Evolutionary conservation across 352 stramenopile genomes (phyloP), one percentile per base, ranked within the genome.

Genomic region (Aphanomyces astaci): DNA sequence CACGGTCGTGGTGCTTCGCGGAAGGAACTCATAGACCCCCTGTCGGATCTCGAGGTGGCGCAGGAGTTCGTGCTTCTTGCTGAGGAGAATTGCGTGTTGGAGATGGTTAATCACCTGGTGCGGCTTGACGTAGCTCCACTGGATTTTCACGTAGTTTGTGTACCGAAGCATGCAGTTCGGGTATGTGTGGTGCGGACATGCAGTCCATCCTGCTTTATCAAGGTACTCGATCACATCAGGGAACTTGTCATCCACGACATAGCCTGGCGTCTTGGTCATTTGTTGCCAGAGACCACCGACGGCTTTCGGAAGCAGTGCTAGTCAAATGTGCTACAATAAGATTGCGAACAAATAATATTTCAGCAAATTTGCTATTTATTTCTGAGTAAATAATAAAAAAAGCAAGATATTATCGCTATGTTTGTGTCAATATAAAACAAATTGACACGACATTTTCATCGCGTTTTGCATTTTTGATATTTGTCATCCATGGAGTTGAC

Each of bases 31-130:
- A 13, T 46, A 4, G 89, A 55, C 15, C 78, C 67, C 59, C 46
- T 54, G 2, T 78, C 75, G 28, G 89, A 74, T 9, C 48, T 48
- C 27, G 24, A 68, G 46, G 30, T 68, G 51, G 7, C 2, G 39
- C n/a, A 68, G 24, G 22, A 68, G 62, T 54, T 71, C 72, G 57
- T 88, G 71, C 72, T 92, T 92, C 22, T 80, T 79, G 9, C 79
- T 89, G 36, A 90, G 79, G 27, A 83, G 66, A 9, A 89, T 71
- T 0, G 82, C 73, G 64, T 87, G 63, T 45, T 87, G 75, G 56
- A 92, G 71, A 64, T 92, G 84, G 69, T 89, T 92, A 56, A 92
- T 73, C 52, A 78, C 71, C 70, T 89, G 81, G 11, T 63, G 11
- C 9, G 68, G 32, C 10, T 60, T 66, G 65, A 89, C 76, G 32